These are phyloP conservation scores for Tephrocybe sp. DNA, from an alignment of 768 basidiomycete genomes.

Conservation along the genomic window DNA sequence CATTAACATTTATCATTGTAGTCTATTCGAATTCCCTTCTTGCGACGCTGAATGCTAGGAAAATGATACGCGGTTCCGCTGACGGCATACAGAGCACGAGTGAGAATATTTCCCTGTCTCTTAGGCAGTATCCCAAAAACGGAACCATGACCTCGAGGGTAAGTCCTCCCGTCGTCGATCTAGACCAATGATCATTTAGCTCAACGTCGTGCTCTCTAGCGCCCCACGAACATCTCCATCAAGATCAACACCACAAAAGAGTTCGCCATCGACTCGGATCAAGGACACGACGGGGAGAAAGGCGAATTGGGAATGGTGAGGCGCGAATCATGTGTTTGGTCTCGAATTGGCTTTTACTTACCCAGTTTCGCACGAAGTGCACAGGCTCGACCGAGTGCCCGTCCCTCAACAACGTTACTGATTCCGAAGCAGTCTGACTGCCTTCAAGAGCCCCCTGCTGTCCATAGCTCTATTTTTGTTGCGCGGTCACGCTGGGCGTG, in stretches of 20 bases:
- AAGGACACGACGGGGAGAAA: slow-evolving; percentile 27
- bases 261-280: slow-evolving; percentile 41
- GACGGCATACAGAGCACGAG: slow-evolving; percentile 41
- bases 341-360: background rate
- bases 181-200: background rate
- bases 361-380: too few relatives aligned
- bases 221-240: slow-evolving; percentile 49
- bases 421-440: slow-evolving; percentile 1
- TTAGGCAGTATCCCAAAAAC: slow-evolving; percentile 38
- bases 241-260: slow-evolving; percentile 57
- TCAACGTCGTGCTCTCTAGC: slow-evolving; percentile 22
- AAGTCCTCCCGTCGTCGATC: slow-evolving; percentile 5
- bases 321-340: background rate
- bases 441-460: background rate
- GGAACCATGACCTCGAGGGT: slow-evolving; percentile 32
- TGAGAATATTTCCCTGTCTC: slow-evolving; percentile 38
- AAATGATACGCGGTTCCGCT: slow-evolving; percentile 41
- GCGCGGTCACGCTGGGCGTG: background rate
- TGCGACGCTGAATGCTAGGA: slow-evolving; percentile 57
- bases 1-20: slow-evolving; percentile 18
- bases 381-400: slow-evolving; percentile 10
- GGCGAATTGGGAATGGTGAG: slow-evolving; percentile 18
- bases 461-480: background rate
- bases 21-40: slow-evolving; percentile 65
- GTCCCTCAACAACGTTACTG: slow-evolving; percentile 5